A percentile compares a stretch with the other conserved stretches of the same genome.
Evolutionary conservation across 768 basidiomycete species (phyloP).

Genomic region (Russula emetica): DNA sequence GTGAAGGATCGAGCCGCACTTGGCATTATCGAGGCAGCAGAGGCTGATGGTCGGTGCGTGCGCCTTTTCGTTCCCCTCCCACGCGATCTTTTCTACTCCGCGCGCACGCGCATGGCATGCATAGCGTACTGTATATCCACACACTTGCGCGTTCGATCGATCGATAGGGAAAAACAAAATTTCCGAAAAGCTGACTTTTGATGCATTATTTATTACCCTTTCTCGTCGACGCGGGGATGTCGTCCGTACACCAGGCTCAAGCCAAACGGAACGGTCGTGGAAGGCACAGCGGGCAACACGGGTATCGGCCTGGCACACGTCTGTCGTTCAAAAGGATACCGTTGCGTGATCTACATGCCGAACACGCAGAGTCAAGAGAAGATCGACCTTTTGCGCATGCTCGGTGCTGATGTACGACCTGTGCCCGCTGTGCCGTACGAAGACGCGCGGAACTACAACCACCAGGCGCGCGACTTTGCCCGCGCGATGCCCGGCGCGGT

Average conservation of each 20-base stretch:
- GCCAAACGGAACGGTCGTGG: slow-evolving; percentile 94
- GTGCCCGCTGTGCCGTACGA: slow-evolving; percentile 97
- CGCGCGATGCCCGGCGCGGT: slow-evolving; percentile 69
- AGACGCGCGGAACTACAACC: slow-evolving; percentile 95
- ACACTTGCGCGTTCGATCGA: not conserved
- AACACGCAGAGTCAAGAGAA: slow-evolving; percentile 97
- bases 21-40: slow-evolving; percentile 81
- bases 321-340: slow-evolving; percentile 88
- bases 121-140: not conserved
- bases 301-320: slow-evolving; percentile 96
- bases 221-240: not conserved
- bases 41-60: slow-evolving; percentile 72
- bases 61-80: slow-evolving; percentile 1
- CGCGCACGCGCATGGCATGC: not conserved
- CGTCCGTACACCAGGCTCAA: slow-evolving; percentile 49
- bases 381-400: slow-evolving; percentile 94
- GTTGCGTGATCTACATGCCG: slow-evolving; percentile 99
- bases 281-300: slow-evolving; percentile 98
- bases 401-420: slow-evolving; percentile 94
- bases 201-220: too few relatives aligned
- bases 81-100: not conserved
- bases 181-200: not conserved
- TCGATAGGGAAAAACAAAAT: not conserved
- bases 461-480: slow-evolving; percentile 90
- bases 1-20: slow-evolving; percentile 97